These are phyloP conservation scores for Massariosphaeria phaeospora DNA, from an alignment of 495 filamentous ascomycete genomes.

Conservation along the genomic window DNA sequence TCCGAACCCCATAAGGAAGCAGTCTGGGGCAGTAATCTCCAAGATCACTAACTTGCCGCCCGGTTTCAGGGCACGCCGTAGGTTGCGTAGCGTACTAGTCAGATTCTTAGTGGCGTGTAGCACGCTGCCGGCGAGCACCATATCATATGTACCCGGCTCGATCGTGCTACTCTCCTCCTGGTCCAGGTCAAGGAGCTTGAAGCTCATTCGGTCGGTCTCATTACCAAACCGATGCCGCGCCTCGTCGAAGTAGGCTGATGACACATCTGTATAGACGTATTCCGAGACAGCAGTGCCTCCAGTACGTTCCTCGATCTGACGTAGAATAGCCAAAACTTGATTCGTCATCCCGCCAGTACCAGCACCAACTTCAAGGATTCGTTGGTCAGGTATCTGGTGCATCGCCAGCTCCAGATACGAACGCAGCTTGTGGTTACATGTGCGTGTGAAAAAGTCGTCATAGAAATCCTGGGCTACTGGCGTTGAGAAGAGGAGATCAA, in stretches of 20 bases:
- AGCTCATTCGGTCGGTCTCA: neutral
- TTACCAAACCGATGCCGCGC: neutral
- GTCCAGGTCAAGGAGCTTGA: neutral
- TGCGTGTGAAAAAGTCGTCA: neutral
- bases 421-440: neutral
- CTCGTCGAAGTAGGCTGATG: neutral
- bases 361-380: neutral
- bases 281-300: neutral
- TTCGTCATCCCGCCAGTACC: neutral
- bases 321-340: neutral
- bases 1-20: neutral
- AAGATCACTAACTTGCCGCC: neutral
- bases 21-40: neutral
- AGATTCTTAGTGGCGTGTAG: neutral
- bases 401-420: neutral
- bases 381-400: neutral
- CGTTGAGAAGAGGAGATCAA: neutral
- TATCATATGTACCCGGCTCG: neutral
- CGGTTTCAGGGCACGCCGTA: neutral
- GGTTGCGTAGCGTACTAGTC: neutral
- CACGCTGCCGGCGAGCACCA: neutral
- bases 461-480: neutral
- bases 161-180: neutral
- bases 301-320: neutral
- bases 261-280: neutral